phyloP scores from a whole-genome alignment of 2,329 filamentous ascomycete genomes.

The Ophiostoma tasmaniense region DNA sequence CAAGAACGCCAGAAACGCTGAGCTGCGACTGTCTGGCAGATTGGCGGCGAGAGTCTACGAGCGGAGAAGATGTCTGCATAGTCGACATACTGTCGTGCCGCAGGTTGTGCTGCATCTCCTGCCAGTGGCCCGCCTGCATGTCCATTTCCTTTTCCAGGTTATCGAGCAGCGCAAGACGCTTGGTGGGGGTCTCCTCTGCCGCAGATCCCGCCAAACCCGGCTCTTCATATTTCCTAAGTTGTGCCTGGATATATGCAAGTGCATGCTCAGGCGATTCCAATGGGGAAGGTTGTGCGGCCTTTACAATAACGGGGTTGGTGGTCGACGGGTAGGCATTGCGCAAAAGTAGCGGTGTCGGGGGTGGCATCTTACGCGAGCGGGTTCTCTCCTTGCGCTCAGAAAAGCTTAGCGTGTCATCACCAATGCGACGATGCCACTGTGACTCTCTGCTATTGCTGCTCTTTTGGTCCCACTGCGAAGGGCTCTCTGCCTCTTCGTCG shows the following conservation, averaged over 20 bases:
- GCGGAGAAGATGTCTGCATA: constrained; percentile 29
- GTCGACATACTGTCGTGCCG: constrained; percentile 44
- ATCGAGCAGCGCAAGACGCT: constrained; percentile 43
- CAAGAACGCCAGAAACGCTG: not conserved
- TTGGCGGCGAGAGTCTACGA: constrained; percentile 6
- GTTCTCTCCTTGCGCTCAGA: constrained; percentile 41
- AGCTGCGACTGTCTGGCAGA: not conserved
- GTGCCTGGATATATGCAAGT: constrained; percentile 42
- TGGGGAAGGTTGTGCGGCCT: constrained; percentile 42
- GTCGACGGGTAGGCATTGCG: constrained; percentile 29
- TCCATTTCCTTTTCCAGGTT: constrained; percentile 56
- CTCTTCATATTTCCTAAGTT: constrained; percentile 42
- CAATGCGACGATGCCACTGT: constrained; percentile 49
- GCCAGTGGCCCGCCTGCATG: constrained; percentile 51
- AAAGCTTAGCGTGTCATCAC: constrained; percentile 51
- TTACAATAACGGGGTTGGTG: constrained; percentile 37
- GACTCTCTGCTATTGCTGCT: constrained; percentile 22
- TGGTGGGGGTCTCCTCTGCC: constrained; percentile 33
- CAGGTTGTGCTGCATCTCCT: constrained; percentile 45
- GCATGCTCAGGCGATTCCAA: constrained; percentile 44
- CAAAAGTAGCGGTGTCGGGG: constrained; percentile 48
- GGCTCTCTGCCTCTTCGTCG: not conserved
- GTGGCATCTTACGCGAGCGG: constrained; percentile 44
- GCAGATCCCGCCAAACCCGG: constrained; percentile 23
- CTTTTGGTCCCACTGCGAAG: constrained; percentile 9